Evolutionary conservation across 768 basidiomycete species (phyloP).

Genomic region (Rhodotorula sphaerocarpa): DNA sequence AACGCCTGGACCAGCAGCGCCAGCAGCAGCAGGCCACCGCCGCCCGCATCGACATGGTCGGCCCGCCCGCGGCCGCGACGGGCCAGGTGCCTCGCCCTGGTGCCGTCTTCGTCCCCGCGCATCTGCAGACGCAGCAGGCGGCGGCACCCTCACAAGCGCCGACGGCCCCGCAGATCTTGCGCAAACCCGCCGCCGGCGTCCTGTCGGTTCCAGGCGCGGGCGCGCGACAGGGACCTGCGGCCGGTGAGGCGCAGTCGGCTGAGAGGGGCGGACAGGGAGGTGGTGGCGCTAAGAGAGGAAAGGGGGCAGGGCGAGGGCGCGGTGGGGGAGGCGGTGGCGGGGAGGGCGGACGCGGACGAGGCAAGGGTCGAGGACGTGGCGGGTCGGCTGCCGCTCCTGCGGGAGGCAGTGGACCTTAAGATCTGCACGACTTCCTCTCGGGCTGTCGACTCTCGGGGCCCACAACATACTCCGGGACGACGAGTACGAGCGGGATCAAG

Average conservation of each 20-base stretch:
- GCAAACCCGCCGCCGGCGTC: background rate
- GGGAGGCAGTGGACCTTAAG: background rate
- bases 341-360: constrained; percentile 3
- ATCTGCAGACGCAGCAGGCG: background rate
- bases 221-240: background rate
- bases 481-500: too few relatives aligned
- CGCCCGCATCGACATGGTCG: background rate
- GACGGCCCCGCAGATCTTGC: constrained; percentile 9
- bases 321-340: background rate
- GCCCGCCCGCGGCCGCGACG: too few relatives aligned
- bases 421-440: background rate
- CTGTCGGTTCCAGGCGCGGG: too few relatives aligned
- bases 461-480: too few relatives aligned
- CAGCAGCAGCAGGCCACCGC: background rate
- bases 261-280: background rate
- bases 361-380: constrained; percentile 2
- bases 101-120: background rate
- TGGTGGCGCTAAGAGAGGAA: background rate
- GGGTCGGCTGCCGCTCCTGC: background rate
- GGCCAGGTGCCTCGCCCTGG: background rate
- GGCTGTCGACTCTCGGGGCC: too few relatives aligned
- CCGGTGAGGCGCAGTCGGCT: background rate
- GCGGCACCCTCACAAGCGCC: too few relatives aligned
- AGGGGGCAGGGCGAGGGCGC: background rate
- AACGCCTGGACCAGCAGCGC: constrained; percentile 7